Conservation (phyloP, 1,139 yeast genomes). For the Yamadazyma membranifaciens region DNA sequence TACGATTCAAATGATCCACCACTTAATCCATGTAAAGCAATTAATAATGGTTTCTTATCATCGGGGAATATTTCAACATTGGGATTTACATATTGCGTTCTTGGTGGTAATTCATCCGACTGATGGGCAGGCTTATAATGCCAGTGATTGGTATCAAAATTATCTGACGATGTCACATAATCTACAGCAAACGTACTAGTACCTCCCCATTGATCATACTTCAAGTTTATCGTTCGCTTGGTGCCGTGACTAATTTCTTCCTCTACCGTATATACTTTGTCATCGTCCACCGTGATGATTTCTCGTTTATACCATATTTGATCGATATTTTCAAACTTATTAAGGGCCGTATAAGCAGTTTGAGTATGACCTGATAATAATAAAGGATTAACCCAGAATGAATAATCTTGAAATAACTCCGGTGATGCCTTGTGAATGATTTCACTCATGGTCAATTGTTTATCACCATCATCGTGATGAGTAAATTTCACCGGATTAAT, state of each 20-base stretch:
- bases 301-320: conserved; percentile 39
- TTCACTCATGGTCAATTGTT: conserved; percentile 19
- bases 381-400: conserved; percentile 38
- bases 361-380: conserved; percentile 45
- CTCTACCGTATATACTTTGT: conserved; percentile 22
- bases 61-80: conserved; percentile 19
- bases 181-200: conserved; percentile 41
- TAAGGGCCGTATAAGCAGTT: conserved; percentile 45
- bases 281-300: conserved; percentile 31
- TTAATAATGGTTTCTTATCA: conserved; percentile 49
- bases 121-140: conserved; percentile 34
- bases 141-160: conserved; percentile 24
- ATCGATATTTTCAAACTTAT: conserved; percentile 35
- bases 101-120: conserved; percentile 37
- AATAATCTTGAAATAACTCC: conserved; percentile 31
- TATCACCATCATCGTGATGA: conserved; percentile 13
- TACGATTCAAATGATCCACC: conserved; percentile 65
- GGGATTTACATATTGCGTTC: conserved; percentile 42
- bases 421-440: conserved; percentile 28
- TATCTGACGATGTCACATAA: conserved; percentile 26
- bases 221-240: conserved; percentile 19
- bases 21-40: conserved; percentile 58
- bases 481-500: conserved; percentile 25
- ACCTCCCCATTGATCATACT: conserved; percentile 44
- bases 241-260: conserved; percentile 15